These are phyloP conservation scores for Eragrostis tef DNA, from an alignment of 202 grass and related monocot species.

Conservation along the genomic window DNA sequence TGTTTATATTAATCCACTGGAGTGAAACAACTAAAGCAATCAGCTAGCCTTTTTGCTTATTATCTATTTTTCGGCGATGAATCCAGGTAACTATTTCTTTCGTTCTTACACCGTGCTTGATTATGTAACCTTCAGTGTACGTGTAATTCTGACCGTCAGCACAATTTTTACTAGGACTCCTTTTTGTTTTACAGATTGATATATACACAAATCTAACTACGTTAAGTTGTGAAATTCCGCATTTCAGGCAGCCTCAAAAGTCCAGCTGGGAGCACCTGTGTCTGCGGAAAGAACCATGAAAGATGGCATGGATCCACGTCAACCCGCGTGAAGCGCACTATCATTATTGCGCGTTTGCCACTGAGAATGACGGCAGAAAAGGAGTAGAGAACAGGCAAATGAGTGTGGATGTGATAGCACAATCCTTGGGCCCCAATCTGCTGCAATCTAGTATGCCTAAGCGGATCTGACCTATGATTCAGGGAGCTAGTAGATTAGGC, in stretches of 20 bases:
- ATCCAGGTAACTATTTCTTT: no score
- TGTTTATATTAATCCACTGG: no score
- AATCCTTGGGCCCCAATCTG: not conserved
- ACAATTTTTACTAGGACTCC: no score
- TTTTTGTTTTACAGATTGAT: no score
- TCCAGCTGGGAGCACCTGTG: not conserved
- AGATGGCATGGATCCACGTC: slow-evolving; percentile 5
- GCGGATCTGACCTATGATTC: not conserved
- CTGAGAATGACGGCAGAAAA: not conserved
- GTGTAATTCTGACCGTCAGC: no score
- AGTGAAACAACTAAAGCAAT: no score
- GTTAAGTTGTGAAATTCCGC: not conserved
- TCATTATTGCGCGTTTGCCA: not conserved
- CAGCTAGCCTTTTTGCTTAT: no score
- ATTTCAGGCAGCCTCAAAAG: not conserved
- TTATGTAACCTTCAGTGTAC: no score
- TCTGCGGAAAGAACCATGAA: not conserved
- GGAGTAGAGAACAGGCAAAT: not conserved
- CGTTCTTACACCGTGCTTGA: no score
- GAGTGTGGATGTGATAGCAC: not conserved
- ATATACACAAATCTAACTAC: not conserved
- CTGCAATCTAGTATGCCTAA: not conserved
- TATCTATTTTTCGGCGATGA: no score
- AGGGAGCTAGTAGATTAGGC: not conserved
- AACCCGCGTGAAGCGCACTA: not conserved